phyloP scores from a whole-genome alignment of 2,329 filamentous ascomycete species.

The Fusarium sp. region DNA sequence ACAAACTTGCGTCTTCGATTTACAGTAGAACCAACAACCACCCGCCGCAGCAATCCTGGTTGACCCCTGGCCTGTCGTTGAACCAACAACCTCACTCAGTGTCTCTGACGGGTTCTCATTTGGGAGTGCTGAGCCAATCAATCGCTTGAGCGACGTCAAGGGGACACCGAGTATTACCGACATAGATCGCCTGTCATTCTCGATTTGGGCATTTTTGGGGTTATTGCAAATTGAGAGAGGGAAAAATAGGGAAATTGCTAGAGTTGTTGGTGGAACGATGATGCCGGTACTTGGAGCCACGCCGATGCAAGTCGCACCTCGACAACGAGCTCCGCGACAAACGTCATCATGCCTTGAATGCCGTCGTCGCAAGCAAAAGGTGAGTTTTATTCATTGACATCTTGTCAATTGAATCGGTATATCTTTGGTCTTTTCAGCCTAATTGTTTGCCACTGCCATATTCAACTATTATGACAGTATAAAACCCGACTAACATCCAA shows the following conservation, averaged over 20 bases:
- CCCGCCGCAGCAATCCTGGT: constrained; percentile 11
- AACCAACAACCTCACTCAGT: constrained; percentile 26
- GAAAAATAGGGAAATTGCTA: not conserved
- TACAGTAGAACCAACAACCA: constrained; percentile 17
- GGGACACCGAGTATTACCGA: not conserved
- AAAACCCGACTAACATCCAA: not conserved
- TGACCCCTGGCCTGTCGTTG: constrained; percentile 1
- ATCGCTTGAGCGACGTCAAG: not conserved
- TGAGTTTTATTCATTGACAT: constrained; percentile 35
- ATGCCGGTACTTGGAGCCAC: constrained; percentile 30
- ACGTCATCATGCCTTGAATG: constrained; percentile 62
- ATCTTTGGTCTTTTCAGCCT: not conserved
- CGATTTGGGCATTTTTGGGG: not conserved
- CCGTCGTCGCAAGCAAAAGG: constrained; percentile 63
- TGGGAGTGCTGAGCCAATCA: constrained; percentile 8
- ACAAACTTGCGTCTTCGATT: not conserved
- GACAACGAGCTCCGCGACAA: constrained; percentile 40
- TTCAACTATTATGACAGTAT: not conserved
- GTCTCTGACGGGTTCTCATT: constrained; percentile 7
- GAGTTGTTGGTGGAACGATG: constrained; percentile 22
- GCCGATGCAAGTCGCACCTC: constrained; percentile 35
- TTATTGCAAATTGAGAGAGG: not conserved
- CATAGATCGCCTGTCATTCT: constrained; percentile 1
- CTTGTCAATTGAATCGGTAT: not conserved
- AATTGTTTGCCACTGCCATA: not conserved